Percentiles rank a stretch among this genome's conserved stretches.
phyloP scores from a whole-genome alignment of 1,284 basidiomycete species.

The Fomitopsis schrenkii region DNA sequence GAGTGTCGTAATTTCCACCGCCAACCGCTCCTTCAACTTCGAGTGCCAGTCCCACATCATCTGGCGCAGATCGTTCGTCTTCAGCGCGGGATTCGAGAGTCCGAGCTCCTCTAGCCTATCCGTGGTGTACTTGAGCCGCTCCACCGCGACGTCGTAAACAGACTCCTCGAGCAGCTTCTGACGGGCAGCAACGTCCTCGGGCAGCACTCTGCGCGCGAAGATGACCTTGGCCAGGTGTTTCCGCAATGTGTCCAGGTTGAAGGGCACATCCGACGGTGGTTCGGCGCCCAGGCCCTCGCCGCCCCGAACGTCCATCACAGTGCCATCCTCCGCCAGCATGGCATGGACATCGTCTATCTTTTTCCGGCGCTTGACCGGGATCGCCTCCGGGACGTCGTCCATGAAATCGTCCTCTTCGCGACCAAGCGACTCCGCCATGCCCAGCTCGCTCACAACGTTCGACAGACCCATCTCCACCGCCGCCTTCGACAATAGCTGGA shows the following conservation, averaged over 20 bases:
- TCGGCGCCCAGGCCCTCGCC: conserved; percentile 10
- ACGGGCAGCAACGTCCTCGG: conserved; percentile 65
- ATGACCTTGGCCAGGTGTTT: conserved; percentile 61
- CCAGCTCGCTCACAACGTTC: conserved; percentile 52
- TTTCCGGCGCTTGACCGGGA: conserved; percentile 38
- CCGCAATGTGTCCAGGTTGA: conserved; percentile 68
- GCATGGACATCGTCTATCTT: conserved; percentile 16
- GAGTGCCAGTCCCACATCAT: conserved; percentile 91
- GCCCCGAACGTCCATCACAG: conserved; percentile 17
- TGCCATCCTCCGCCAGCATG: conserved; percentile 15
- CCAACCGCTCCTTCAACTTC: conserved; percentile 54
- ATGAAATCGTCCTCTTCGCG: conserved; percentile 39
- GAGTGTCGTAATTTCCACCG: conserved; percentile 53
- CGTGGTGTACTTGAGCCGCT: conserved; percentile 66
- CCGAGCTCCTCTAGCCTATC: conserved; percentile 59
- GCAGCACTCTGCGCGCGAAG: conserved; percentile 58
- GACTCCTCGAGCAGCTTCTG: conserved; percentile 84
- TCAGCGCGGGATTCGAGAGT: conserved; percentile 45
- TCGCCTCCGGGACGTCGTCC: conserved; percentile 52
- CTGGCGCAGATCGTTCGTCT: conserved; percentile 55
- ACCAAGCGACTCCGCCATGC: conserved; percentile 46
- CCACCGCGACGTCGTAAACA: conserved; percentile 79
- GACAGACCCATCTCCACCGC: conserved; percentile 54
- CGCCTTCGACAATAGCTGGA: conserved; percentile 52
- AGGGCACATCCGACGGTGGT: conserved; percentile 48